Conservation (phyloP, 192 early-diverging fungal genomes). For the Jimgerdemannia lactiflua region DNA sequence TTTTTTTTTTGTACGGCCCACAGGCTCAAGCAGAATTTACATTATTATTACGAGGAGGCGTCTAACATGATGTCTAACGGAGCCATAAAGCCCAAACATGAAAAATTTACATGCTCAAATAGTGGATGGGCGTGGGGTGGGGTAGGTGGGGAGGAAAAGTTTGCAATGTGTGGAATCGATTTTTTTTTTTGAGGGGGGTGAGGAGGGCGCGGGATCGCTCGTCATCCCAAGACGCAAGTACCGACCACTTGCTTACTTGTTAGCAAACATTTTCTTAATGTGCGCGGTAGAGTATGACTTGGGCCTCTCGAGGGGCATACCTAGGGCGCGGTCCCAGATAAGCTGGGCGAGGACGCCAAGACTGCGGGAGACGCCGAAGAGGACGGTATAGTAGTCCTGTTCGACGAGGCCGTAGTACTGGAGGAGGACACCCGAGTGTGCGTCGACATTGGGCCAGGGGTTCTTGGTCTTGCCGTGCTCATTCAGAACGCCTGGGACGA, state of each 20-base stretch:
- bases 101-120: too few species aligned
- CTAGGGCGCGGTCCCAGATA: conserved; percentile 97
- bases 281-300: conserved; percentile 86
- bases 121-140: too few species aligned
- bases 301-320: conserved; percentile 91
- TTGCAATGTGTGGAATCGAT: too few species aligned
- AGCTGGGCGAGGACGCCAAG: conserved; percentile 93
- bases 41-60: too few species aligned
- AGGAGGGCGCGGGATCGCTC: too few species aligned
- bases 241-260: conserved; percentile 16
- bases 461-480: conserved; percentile 99
- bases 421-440: conserved; percentile 96
- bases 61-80: too few species aligned
- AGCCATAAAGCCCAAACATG: too few species aligned
- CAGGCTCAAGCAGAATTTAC: too few species aligned
- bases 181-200: too few species aligned
- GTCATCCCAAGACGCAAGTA: too few species aligned
- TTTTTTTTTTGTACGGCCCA: too few species aligned
- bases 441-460: conserved; percentile 99
- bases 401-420: conserved; percentile 95
- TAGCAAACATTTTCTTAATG: conserved; percentile 85
- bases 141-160: too few species aligned
- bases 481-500: conserved; percentile 91
- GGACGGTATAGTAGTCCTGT: conserved; percentile 99
- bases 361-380: conserved; percentile 98